These are phyloP conservation scores for Acanthochlamys bracteata DNA, from an alignment of 106 monocot genomes.

Conservation along the genomic window DNA sequence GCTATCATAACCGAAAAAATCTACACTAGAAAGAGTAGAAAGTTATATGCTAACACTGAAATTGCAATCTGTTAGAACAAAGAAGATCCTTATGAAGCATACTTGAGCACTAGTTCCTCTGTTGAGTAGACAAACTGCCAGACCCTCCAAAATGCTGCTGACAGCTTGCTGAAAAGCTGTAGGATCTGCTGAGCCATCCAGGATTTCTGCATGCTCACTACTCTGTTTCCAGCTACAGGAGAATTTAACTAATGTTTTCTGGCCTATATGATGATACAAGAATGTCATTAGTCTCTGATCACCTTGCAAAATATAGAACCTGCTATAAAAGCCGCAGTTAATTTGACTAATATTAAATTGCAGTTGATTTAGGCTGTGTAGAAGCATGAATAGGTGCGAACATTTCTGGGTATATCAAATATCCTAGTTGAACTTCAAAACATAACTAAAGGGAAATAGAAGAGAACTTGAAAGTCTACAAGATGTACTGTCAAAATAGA, in stretches of 20 bases:
- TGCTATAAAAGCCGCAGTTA: not conserved
- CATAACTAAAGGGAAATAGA: not conserved
- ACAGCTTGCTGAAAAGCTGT: slow-evolving; percentile 17
- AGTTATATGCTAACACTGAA: not conserved
- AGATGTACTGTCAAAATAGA: not conserved
- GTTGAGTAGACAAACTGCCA: slow-evolving; percentile 43
- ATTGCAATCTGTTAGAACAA: not conserved
- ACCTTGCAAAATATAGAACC: not conserved
- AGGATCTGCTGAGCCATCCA: slow-evolving; percentile 8
- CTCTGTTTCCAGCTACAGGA: slow-evolving; percentile 30
- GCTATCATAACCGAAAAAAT: too few species aligned
- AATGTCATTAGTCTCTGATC: slow-evolving; percentile 7
- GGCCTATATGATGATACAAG: slow-evolving; percentile 35
- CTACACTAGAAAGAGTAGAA: not conserved
- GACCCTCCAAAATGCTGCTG: slow-evolving; percentile 26
- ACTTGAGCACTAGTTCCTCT: slow-evolving; percentile 37
- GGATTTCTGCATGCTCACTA: slow-evolving; percentile 8
- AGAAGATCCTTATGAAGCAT: not conserved
- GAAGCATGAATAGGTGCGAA: not conserved
- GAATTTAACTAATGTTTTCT: slow-evolving; percentile 35
- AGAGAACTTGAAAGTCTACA: not conserved
- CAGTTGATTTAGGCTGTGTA: not conserved
- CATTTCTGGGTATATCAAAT: not conserved
- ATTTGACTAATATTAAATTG: not conserved
- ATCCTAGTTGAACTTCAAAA: not conserved